These are phyloP conservation scores for Penicillium crystallinum DNA, from an alignment of 495 filamentous ascomycete species.

Conservation along the genomic window DNA sequence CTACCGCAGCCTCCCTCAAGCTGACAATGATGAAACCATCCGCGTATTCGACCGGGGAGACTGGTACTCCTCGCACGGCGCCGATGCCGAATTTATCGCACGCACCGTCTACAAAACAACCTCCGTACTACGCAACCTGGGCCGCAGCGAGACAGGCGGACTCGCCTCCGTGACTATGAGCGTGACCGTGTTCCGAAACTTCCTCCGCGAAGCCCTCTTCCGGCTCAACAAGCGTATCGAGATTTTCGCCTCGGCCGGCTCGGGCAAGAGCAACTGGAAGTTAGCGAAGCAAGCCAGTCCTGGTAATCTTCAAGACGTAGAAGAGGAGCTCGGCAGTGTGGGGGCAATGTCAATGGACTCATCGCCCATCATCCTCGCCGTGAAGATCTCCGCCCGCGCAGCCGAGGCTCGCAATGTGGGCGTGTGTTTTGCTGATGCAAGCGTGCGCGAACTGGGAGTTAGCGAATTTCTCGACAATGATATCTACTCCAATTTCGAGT, in stretches of 20 bases:
- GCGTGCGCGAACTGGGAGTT: conserved; percentile 89
- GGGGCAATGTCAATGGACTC: conserved; percentile 63
- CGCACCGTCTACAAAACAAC: conserved; percentile 95
- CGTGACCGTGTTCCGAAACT: conserved; percentile 88
- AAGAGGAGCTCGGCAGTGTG: conserved; percentile 81
- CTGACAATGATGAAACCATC: conserved; percentile 58
- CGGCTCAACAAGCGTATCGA: conserved; percentile 85
- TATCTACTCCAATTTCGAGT: conserved; percentile 96
- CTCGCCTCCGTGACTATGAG: conserved; percentile 92
- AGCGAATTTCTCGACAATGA: conserved; percentile 99
- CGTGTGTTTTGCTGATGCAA: conserved; percentile 97
- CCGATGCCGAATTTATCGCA: conserved; percentile 91
- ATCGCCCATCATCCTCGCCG: conserved; percentile 87
- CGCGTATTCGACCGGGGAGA: conserved; percentile 93
- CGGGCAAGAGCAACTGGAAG: conserved; percentile 82
- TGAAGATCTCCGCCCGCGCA: conserved; percentile 86
- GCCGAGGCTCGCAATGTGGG: conserved; percentile 81
- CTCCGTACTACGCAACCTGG: conserved; percentile 85
- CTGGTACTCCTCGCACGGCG: conserved; percentile 90
- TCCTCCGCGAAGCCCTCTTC: conserved; percentile 90
- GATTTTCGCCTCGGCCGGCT: conserved; percentile 67
- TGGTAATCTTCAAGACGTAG: conserved; percentile 93
- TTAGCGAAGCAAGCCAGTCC: conserved; percentile 86
- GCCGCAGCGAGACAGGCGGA: conserved; percentile 72
- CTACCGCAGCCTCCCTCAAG: conserved; percentile 71